Conservation (phyloP, 371 early-diverging fungal genomes). For the Choanephora cucurbitarum region DNA sequence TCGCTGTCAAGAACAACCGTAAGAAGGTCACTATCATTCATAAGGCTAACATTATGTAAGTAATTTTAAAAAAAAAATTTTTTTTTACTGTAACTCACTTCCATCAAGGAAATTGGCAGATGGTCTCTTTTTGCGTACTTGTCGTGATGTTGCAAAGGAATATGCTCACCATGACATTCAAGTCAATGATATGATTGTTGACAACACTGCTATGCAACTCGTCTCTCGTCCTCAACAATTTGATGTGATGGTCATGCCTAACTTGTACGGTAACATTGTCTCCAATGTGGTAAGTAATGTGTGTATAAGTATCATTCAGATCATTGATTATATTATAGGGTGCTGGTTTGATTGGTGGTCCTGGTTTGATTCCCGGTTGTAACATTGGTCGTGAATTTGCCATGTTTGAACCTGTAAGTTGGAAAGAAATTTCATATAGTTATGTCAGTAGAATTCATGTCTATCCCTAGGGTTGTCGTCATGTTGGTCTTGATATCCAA, state of each 20-base stretch:
- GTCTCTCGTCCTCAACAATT: conserved; percentile 96
- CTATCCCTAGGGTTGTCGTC: conserved; percentile 95
- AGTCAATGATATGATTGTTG: conserved; percentile 98
- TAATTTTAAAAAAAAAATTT: background rate
- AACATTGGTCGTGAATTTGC: conserved; percentile 96
- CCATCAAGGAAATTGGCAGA: conserved; percentile 89
- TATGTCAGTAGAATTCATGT: too few relatives aligned
- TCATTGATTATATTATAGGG: conserved; percentile 42
- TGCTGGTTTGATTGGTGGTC: conserved; percentile 94
- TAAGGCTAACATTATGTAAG: conserved; percentile 98
- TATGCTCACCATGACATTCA: conserved; percentile 86
- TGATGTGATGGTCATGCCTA: conserved; percentile 97
- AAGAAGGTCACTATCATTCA: conserved; percentile 98
- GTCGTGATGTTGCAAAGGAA: conserved; percentile 91
- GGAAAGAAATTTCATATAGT: background rate
- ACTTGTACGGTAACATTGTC: conserved; percentile 97
- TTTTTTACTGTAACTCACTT: background rate
- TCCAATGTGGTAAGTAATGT: conserved; percentile 73
- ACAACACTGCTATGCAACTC: conserved; percentile 98
- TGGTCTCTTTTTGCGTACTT: conserved; percentile 94
- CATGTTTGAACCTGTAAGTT: conserved; percentile 90
- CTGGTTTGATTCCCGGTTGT: conserved; percentile 93
- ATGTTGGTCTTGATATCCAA: conserved; percentile 91
- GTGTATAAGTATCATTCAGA: background rate
- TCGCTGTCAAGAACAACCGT: conserved; percentile 92